Evolutionary conservation across 23 red algal species (phyloP).

Genomic region (Gracilaria gracilis): DNA sequence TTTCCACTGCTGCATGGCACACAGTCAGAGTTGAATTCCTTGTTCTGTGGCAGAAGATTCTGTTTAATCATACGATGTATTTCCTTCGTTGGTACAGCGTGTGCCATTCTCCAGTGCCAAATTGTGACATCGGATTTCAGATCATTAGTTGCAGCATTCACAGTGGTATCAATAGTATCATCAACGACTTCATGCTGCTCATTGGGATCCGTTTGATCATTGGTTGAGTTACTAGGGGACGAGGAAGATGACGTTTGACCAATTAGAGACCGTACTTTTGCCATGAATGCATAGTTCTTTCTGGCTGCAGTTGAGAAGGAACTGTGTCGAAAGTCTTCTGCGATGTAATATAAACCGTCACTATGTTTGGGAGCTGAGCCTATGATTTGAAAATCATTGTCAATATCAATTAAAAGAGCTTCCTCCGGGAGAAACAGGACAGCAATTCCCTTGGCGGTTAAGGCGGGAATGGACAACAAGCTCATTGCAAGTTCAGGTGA

Average conservation of each 20-base stretch:
- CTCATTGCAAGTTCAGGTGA: slow-evolving; percentile 36
- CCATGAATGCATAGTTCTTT: neutral
- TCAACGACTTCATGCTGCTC: neutral
- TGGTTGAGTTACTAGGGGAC: too few relatives aligned
- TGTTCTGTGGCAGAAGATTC: neutral
- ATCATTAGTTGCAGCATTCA: neutral
- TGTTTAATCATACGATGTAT: neutral
- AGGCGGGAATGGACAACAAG: slow-evolving; percentile 41
- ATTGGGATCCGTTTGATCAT: neutral
- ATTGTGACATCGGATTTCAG: neutral
- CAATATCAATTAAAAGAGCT: slow-evolving; percentile 30
- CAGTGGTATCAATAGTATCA: too few relatives aligned
- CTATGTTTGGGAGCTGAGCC: neutral
- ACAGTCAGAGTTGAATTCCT: slow-evolving; percentile 1
- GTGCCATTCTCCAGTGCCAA: slow-evolving; percentile 47
- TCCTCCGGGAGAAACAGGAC: slow-evolving; percentile 14
- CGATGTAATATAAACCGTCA: slow-evolving; percentile 55
- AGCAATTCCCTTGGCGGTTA: slow-evolving; percentile 20
- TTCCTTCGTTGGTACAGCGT: neutral
- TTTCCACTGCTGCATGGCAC: slow-evolving; percentile 32
- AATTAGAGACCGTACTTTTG: neutral
- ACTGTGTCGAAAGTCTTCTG: neutral
- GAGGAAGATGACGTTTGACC: too few relatives aligned
- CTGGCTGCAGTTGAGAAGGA: neutral
- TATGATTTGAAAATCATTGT: neutral